These are phyloP conservation scores for Coprinopsis marcescibilis DNA, from an alignment of 768 basidiomycete species.

Conservation along the genomic window DNA sequence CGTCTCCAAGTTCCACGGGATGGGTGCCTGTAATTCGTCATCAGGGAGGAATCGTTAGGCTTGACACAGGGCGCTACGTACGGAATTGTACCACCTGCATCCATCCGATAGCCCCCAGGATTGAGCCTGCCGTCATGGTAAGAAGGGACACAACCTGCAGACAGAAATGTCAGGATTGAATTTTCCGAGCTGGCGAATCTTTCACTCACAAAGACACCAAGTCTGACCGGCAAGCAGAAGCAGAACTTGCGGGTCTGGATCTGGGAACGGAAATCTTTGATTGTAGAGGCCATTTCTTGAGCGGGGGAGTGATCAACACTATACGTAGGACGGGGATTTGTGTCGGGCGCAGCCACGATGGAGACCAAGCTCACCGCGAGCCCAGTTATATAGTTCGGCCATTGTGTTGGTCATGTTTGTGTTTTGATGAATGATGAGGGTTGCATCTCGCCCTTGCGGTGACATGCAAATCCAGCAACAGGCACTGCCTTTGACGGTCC, in stretches of 20 bases:
- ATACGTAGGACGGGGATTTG: neutral
- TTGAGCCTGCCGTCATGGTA: constrained; percentile 37
- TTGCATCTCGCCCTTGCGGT: neutral
- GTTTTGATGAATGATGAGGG: constrained; percentile 6
- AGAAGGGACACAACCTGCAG: constrained; percentile 33
- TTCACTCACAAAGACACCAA: constrained; percentile 52
- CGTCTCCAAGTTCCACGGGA: constrained; percentile 30
- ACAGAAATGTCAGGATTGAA: neutral
- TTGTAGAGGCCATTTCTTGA: neutral
- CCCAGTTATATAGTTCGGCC: constrained; percentile 2
- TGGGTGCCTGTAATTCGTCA: constrained; percentile 23
- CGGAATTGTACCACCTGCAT: constrained; percentile 36
- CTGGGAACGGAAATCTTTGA: constrained; percentile 21
- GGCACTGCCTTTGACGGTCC: neutral
- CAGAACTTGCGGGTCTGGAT: constrained; percentile 54
- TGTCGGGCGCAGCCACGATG: constrained; percentile 13
- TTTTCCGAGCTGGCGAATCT: neutral
- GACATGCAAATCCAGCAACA: too few relatives aligned
- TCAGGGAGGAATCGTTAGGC: neutral
- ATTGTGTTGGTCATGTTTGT: neutral
- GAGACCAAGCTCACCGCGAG: neutral
- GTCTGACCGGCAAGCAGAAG: constrained; percentile 60
- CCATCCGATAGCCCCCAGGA: constrained; percentile 43
- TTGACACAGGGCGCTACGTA: constrained; percentile 24
- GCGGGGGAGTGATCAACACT: constrained; percentile 1